Conservation (phyloP, 768 basidiomycete genomes). For the Tulasnella sp. region DNA sequence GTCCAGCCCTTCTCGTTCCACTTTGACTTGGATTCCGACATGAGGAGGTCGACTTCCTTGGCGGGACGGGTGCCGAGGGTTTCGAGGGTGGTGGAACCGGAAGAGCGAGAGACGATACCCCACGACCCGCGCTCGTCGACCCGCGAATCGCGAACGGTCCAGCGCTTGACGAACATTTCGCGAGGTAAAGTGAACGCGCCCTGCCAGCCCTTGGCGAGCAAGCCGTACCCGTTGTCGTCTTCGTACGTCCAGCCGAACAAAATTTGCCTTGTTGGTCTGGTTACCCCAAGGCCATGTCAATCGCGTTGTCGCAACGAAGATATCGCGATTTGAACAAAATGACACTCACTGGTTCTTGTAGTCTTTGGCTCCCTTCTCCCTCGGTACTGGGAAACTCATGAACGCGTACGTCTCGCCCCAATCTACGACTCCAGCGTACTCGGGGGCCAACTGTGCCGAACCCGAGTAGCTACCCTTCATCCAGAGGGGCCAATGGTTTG, state of each 20-base stretch:
- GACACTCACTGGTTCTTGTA: not conserved
- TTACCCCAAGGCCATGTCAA: too few species aligned
- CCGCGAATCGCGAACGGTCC: not conserved
- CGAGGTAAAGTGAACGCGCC: not conserved
- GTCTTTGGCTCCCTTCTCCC: not conserved
- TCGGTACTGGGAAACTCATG: slow-evolving; percentile 1
- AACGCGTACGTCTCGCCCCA: slow-evolving; percentile 5
- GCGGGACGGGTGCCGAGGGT: not conserved
- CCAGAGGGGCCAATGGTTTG: not conserved
- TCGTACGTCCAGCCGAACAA: not conserved
- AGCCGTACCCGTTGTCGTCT: not conserved
- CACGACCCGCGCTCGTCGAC: not conserved
- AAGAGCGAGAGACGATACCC: not conserved
- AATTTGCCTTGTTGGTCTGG: not conserved
- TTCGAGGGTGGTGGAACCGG: not conserved
- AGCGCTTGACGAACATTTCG: not conserved
- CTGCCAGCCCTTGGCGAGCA: not conserved
- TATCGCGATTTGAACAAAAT: not conserved
- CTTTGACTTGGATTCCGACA: not conserved
- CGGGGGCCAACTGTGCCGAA: not conserved
- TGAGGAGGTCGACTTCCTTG: not conserved
- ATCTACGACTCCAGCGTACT: not conserved
- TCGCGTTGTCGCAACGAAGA: not conserved
- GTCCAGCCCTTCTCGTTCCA: not conserved
- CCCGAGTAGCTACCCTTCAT: not conserved